Evolutionary conservation across 805 yeast species (phyloP).

Genomic region (Geotrichum ghanense): DNA sequence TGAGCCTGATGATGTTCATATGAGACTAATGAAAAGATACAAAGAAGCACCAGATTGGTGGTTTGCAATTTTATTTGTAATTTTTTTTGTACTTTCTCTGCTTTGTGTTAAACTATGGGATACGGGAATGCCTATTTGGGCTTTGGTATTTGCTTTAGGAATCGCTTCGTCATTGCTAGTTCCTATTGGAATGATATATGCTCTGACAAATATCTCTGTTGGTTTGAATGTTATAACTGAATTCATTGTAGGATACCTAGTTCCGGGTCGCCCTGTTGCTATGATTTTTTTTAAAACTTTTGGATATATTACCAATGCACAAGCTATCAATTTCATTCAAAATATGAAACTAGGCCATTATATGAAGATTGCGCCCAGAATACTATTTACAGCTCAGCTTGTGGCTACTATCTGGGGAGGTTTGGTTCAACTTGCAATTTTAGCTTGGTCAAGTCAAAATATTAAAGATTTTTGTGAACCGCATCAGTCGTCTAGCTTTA

Average conservation of each 20-base stretch:
- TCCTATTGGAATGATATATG: slow-evolving; percentile 51
- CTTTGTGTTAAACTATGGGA: slow-evolving; percentile 31
- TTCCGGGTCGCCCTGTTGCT: slow-evolving; percentile 52
- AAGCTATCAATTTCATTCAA: slow-evolving; percentile 41
- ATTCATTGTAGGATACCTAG: slow-evolving; percentile 51
- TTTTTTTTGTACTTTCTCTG: slow-evolving; percentile 36
- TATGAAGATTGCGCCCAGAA: slow-evolving; percentile 49
- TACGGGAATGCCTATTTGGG: slow-evolving; percentile 48
- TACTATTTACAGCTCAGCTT: slow-evolving; percentile 42
- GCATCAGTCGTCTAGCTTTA: slow-evolving; percentile 34
- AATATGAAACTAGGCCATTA: slow-evolving; percentile 59
- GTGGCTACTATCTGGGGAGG: slow-evolving; percentile 35
- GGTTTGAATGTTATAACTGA: slow-evolving; percentile 55
- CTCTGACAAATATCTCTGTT: slow-evolving; percentile 48
- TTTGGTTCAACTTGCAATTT: slow-evolving; percentile 32
- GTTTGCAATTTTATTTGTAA: slow-evolving; percentile 35
- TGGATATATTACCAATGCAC: slow-evolving; percentile 42
- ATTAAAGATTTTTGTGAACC: slow-evolving; percentile 33
- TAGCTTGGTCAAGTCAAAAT: slow-evolving; percentile 31
- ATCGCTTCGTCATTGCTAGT: slow-evolving; percentile 44
- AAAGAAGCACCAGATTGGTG: slow-evolving; percentile 58
- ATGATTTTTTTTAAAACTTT: slow-evolving; percentile 51
- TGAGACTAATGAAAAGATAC: slow-evolving; percentile 45
- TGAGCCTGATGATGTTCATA: slow-evolving; percentile 39
- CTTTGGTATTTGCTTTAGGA: slow-evolving; percentile 41